Conservation (phyloP, 2,329 filamentous ascomycete species). For the Aspergillus proliferans region DNA sequence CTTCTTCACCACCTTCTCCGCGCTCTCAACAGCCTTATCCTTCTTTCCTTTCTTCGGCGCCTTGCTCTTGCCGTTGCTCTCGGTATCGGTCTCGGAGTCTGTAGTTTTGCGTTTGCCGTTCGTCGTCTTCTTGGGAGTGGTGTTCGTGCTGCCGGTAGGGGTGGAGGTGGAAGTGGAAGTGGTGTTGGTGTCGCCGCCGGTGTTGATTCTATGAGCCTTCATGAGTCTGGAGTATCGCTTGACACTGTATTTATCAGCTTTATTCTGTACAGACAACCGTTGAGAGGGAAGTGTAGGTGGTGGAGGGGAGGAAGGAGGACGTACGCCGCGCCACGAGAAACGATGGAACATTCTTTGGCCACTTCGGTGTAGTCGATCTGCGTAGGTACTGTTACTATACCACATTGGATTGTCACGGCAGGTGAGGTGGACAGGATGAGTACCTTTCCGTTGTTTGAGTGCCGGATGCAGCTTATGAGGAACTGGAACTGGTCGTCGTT, state of each 20-base stretch:
- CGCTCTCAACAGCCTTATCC: slow-evolving; percentile 5
- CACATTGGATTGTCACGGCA: background rate
- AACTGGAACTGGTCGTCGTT: slow-evolving; percentile 59
- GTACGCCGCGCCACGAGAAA: slow-evolving; percentile 64
- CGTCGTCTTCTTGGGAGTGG: slow-evolving; percentile 10
- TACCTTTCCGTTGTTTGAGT: slow-evolving; percentile 57
- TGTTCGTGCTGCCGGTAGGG: background rate
- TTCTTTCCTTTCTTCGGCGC: slow-evolving; percentile 13
- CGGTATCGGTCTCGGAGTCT: background rate
- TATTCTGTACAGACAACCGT: background rate
- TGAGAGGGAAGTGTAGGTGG: background rate
- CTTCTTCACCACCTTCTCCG: slow-evolving; percentile 5
- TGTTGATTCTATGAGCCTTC: slow-evolving; percentile 50
- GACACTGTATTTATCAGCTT: slow-evolving; percentile 40
- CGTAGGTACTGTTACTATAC: slow-evolving; percentile 23
- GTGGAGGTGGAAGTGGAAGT: slow-evolving; percentile 16
- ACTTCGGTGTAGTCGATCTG: slow-evolving; percentile 60
- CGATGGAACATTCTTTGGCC: slow-evolving; percentile 57
- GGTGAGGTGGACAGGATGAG: slow-evolving; percentile 5
- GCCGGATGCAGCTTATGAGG: slow-evolving; percentile 59
- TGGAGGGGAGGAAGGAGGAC: slow-evolving; percentile 26
- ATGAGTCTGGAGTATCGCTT: slow-evolving; percentile 64
- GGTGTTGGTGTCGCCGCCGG: slow-evolving; percentile 5
- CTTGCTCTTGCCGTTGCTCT: background rate
- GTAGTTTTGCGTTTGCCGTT: slow-evolving; percentile 3